These are phyloP conservation scores for Scleromitrula shiraiana DNA, from an alignment of 2,329 filamentous ascomycete species.

Conservation along the genomic window DNA sequence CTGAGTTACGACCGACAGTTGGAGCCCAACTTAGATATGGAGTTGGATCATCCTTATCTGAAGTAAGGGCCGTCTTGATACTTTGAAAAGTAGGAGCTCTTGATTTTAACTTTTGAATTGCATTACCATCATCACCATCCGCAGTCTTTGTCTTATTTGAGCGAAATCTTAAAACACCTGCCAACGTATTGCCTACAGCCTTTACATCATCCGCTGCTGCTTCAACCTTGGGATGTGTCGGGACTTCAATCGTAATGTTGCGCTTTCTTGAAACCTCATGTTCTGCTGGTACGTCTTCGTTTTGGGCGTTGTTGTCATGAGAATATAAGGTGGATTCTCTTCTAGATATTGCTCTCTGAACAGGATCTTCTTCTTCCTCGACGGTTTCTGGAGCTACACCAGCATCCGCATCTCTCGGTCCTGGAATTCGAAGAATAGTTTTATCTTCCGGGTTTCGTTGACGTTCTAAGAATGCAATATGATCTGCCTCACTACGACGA, in stretches of 20 bases:
- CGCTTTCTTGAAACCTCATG: slow-evolving; percentile 15
- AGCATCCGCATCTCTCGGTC: slow-evolving; percentile 80
- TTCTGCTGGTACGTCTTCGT: slow-evolving; percentile 18
- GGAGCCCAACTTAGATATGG: slow-evolving; percentile 94
- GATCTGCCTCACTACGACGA: slow-evolving; percentile 57
- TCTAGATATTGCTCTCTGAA: slow-evolving; percentile 15
- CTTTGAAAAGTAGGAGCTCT: slow-evolving; percentile 44
- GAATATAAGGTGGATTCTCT: slow-evolving; percentile 16
- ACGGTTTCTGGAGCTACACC: slow-evolving; percentile 63
- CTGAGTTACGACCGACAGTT: slow-evolving; percentile 86
- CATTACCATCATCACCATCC: slow-evolving; percentile 26
- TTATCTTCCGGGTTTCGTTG: slow-evolving; percentile 68
- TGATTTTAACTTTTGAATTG: slow-evolving; percentile 7
- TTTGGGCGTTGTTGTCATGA: slow-evolving; percentile 9
- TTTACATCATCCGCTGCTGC: slow-evolving; percentile 25
- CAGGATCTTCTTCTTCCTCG: slow-evolving; percentile 27
- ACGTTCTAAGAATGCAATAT: slow-evolving; percentile 80
- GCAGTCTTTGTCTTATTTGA: slow-evolving; percentile 32
- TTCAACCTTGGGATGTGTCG: slow-evolving; percentile 14
- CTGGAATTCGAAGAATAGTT: slow-evolving; percentile 77
- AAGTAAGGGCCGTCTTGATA: slow-evolving; percentile 39
- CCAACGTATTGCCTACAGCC: slow-evolving; percentile 19
- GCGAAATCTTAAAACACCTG: slow-evolving; percentile 34
- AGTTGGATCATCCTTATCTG: slow-evolving; percentile 47
- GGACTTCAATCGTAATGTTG: slow-evolving; percentile 25